phyloP scores from a whole-genome alignment of 495 filamentous ascomycete genomes.

The Aspergillus sclerotioniger region DNA sequence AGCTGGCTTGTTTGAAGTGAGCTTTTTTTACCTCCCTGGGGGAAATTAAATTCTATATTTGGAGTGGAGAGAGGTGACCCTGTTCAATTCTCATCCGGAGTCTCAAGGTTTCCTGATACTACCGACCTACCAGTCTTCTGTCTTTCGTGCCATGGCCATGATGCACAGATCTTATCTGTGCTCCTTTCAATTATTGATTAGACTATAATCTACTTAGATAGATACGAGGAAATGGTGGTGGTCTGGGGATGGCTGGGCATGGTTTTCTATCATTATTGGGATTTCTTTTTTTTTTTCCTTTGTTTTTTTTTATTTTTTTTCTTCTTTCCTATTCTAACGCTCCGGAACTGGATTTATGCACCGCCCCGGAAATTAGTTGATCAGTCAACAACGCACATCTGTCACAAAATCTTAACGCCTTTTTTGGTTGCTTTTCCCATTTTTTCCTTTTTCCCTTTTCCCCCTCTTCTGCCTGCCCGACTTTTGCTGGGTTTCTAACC shows the following conservation, averaged over 20 bases:
- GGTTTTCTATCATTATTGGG: background rate
- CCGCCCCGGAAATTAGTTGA: constrained; percentile 2
- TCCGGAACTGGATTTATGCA: constrained; percentile 3
- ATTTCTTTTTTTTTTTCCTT: background rate
- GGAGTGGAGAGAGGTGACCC: background rate
- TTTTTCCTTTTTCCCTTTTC: background rate
- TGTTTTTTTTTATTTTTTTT: background rate
- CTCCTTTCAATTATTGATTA: constrained; percentile 2
- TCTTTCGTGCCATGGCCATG: background rate
- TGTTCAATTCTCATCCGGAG: background rate
- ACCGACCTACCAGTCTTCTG: too few relatives aligned
- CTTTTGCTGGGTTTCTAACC: background rate
- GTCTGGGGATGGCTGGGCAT: background rate
- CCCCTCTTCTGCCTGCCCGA: too few relatives aligned
- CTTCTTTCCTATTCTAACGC: background rate
- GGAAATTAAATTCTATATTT: constrained; percentile 9
- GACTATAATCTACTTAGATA: background rate
- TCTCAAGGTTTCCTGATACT: background rate
- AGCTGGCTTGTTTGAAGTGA: background rate
- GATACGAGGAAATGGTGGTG: background rate
- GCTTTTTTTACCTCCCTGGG: background rate
- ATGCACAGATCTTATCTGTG: constrained; percentile 1
- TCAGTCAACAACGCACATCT: constrained; percentile 9
- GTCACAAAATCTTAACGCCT: constrained; percentile 5
- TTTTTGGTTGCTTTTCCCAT: background rate